These are phyloP conservation scores for Populus tremula DNA, from an alignment of 345 rosid genomes.

Conservation along the genomic window DNA sequence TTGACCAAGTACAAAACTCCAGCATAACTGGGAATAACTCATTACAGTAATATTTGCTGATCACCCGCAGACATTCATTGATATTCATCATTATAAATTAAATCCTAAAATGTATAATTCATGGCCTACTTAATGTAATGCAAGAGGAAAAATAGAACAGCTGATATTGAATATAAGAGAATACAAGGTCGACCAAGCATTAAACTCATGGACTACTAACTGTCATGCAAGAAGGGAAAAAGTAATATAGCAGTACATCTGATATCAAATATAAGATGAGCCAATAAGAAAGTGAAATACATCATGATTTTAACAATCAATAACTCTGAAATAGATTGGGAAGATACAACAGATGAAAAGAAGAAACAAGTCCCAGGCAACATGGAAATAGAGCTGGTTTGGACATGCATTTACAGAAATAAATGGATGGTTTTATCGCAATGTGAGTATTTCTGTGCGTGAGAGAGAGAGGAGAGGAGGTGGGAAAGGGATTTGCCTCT, in stretches of 20 bases:
- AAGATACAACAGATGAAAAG: background rate
- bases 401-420: background rate
- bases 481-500: conserved; percentile 45
- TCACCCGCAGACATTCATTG: background rate
- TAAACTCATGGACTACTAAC: background rate
- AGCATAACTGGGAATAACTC: background rate
- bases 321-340: background rate
- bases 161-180: background rate
- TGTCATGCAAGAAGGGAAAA: background rate
- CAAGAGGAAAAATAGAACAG: background rate
- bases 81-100: background rate
- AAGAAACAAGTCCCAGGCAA: background rate
- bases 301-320: background rate
- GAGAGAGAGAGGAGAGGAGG: background rate
- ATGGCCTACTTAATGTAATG: background rate
- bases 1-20: background rate
- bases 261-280: background rate
- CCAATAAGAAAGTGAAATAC: background rate
- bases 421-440: background rate
- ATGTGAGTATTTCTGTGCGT: background rate
- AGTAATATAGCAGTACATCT: background rate
- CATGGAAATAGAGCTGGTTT: background rate
- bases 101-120: background rate
- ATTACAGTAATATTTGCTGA: background rate
- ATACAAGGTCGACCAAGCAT: no score